These are phyloP conservation scores for Cubamyces sp. DNA, from an alignment of 768 basidiomycete genomes.

Conservation along the genomic window DNA sequence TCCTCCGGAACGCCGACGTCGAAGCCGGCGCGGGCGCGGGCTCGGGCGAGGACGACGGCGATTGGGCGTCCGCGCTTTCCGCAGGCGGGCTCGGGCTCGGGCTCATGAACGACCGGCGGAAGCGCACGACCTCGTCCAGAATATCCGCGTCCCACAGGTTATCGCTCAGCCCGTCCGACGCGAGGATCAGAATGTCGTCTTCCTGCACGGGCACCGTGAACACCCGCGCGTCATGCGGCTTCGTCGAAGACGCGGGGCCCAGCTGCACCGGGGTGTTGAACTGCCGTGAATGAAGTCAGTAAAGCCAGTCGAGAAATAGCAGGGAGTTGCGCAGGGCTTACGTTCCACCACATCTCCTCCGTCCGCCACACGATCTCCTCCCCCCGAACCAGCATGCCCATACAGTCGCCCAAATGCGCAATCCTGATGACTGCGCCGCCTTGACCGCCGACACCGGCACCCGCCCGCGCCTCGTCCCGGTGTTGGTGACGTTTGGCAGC, in stretches of 20 bases:
- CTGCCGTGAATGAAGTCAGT: slow-evolving; percentile 24
- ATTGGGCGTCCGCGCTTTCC: neutral
- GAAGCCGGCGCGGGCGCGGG: slow-evolving; percentile 9
- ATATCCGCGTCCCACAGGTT: slow-evolving; percentile 91
- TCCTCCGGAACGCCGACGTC: slow-evolving; percentile 44
- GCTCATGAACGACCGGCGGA: slow-evolving; percentile 45
- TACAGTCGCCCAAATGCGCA: slow-evolving; percentile 87
- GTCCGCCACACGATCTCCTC: slow-evolving; percentile 83
- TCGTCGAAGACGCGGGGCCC: slow-evolving; percentile 62
- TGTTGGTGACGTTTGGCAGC: slow-evolving; percentile 7
- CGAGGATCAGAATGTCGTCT: slow-evolving; percentile 80
- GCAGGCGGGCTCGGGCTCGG: neutral
- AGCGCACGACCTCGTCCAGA: slow-evolving; percentile 74
- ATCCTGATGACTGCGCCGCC: slow-evolving; percentile 71
- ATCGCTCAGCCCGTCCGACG: slow-evolving; percentile 81
- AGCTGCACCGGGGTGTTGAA: slow-evolving; percentile 72
- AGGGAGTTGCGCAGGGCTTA: slow-evolving; percentile 40
- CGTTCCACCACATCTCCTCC: slow-evolving; percentile 92
- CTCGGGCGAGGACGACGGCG: neutral
- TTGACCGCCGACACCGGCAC: slow-evolving; percentile 41
- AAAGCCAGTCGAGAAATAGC: neutral
- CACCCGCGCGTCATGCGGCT: slow-evolving; percentile 68
- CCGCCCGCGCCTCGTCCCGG: slow-evolving; percentile 38
- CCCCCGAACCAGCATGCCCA: slow-evolving; percentile 82
- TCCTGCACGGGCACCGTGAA: slow-evolving; percentile 70